Evolutionary conservation across 2,329 filamentous ascomycete species (phyloP).

Genomic region (Aspergillus sp.): DNA sequence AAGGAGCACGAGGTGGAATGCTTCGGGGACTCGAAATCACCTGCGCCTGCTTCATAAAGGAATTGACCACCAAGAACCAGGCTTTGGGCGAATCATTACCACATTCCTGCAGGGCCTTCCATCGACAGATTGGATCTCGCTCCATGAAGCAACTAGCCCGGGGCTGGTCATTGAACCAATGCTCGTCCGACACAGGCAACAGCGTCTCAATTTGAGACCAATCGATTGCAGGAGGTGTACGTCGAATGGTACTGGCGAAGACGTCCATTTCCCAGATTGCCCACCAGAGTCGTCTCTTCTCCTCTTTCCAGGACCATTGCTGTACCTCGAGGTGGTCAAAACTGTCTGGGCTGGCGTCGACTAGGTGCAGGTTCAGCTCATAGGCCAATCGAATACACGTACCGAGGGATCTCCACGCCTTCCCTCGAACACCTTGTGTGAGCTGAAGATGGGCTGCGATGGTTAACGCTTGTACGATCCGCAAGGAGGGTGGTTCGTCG

Average conservation of each 20-base stretch:
- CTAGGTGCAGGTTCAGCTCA: conserved; percentile 32
- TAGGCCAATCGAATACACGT: conserved; percentile 37
- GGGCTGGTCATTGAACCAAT: conserved; percentile 37
- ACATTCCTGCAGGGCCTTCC: conserved; percentile 36
- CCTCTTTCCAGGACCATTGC: conserved; percentile 30
- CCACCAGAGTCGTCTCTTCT: conserved; percentile 47
- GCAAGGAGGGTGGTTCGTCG: not conserved
- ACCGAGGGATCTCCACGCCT: conserved; percentile 42
- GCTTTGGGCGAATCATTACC: conserved; percentile 41
- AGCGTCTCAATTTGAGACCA: conserved; percentile 42
- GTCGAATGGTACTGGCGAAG: conserved; percentile 46
- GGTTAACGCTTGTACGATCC: conserved; percentile 39
- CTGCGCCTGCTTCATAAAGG: conserved; percentile 45
- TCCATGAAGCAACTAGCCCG: conserved; percentile 34
- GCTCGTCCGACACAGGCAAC: conserved; percentile 41
- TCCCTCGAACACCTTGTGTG: conserved; percentile 40
- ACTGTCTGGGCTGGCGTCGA: not conserved
- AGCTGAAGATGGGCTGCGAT: conserved; percentile 42
- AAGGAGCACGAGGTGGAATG: not conserved
- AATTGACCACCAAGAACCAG: conserved; percentile 48
- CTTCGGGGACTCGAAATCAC: not conserved
- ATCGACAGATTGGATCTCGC: conserved; percentile 35
- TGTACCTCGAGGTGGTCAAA: no score
- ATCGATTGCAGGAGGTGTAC: conserved; percentile 43
- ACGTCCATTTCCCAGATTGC: conserved; percentile 51